Percentiles rank a stretch among this genome's conserved stretches.
These are phyloP conservation scores for Neofusicoccum umdonicola DNA, from an alignment of 2,329 filamentous ascomycete genomes.

Conservation along the genomic window DNA sequence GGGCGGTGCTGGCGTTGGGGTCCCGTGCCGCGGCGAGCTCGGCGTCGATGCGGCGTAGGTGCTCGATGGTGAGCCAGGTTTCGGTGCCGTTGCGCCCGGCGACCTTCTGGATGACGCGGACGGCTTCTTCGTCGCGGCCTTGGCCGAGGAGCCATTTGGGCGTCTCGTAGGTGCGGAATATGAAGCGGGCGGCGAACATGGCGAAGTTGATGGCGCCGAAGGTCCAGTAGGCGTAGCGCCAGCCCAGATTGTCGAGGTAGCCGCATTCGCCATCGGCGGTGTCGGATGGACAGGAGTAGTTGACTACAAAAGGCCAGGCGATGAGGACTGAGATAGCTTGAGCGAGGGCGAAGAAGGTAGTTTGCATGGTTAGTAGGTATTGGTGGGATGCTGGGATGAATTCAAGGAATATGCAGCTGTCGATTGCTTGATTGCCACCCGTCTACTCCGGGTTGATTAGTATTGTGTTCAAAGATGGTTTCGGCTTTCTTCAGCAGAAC, in stretches of 20 bases:
- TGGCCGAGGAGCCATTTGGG: constrained; percentile 58
- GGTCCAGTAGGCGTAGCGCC: constrained; percentile 44
- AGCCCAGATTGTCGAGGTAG: constrained; percentile 39
- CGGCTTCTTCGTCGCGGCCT: constrained; percentile 52
- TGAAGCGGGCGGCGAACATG: constrained; percentile 52
- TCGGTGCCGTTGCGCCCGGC: constrained; percentile 41
- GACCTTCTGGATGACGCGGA: constrained; percentile 45
- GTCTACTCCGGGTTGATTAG: background rate
- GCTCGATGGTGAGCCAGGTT: constrained; percentile 34
- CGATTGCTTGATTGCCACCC: background rate
- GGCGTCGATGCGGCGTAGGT: constrained; percentile 34
- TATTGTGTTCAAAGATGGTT: background rate
- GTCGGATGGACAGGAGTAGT: constrained; percentile 17
- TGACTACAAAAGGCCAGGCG: background rate
- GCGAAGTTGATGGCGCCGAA: constrained; percentile 39
- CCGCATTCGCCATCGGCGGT: constrained; percentile 17
- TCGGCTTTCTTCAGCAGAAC: too few species aligned
- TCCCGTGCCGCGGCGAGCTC: constrained; percentile 24
- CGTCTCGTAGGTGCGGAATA: constrained; percentile 57
- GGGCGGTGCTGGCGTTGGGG: background rate
- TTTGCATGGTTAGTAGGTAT: background rate
- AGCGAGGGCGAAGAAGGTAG: background rate
- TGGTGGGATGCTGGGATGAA: background rate
- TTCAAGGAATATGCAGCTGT: background rate
- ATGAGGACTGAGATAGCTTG: background rate